Percentiles rank a stretch among this genome's conserved stretches.
These are phyloP conservation scores for Aspergillus nomiae DNA, from an alignment of 2,329 filamentous ascomycete species.

Conservation along the genomic window DNA sequence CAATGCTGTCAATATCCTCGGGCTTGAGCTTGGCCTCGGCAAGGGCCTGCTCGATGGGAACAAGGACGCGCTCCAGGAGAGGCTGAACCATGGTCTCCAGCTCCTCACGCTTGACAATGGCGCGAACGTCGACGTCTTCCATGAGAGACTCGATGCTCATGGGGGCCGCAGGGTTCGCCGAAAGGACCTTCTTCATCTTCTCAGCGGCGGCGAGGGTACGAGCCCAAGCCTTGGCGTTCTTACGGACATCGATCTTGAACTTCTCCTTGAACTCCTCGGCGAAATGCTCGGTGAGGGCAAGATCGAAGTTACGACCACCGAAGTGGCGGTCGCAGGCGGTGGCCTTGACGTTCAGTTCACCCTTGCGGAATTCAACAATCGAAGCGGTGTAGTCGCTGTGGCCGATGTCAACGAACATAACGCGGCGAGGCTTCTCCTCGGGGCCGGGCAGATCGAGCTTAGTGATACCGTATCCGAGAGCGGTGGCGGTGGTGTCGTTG, in stretches of 20 bases:
- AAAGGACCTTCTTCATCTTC: slow-evolving; percentile 98
- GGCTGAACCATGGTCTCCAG: slow-evolving; percentile 89
- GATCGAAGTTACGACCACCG: slow-evolving; percentile 95
- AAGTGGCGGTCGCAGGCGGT: slow-evolving; percentile 95
- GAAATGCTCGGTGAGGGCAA: slow-evolving; percentile 91
- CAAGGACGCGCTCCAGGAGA: slow-evolving; percentile 70
- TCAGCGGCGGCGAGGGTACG: slow-evolving; percentile 87
- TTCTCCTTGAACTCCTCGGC: slow-evolving; percentile 95
- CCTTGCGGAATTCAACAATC: slow-evolving; percentile 95
- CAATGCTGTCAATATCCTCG: slow-evolving; percentile 90
- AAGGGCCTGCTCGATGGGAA: slow-evolving; percentile 85
- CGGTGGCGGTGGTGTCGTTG: slow-evolving; percentile 96
- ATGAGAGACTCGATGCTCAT: slow-evolving; percentile 98
- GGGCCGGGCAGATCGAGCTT: slow-evolving; percentile 87
- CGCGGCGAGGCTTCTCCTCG: slow-evolving; percentile 89
- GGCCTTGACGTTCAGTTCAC: slow-evolving; percentile 89
- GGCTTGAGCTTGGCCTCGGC: slow-evolving; percentile 87
- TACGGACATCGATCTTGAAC: slow-evolving; percentile 94
- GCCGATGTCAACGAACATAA: slow-evolving; percentile 91
- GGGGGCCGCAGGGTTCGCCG: slow-evolving; percentile 88
- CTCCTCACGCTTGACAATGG: slow-evolving; percentile 90
- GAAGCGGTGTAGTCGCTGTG: slow-evolving; percentile 95
- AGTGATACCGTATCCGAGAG: slow-evolving; percentile 95
- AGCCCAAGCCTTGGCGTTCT: slow-evolving; percentile 84
- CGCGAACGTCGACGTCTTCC: slow-evolving; percentile 91